Base-by-base conservation (phyloP, 192 early-diverging fungal species). In the Umbelopsis sp. region DNA sequence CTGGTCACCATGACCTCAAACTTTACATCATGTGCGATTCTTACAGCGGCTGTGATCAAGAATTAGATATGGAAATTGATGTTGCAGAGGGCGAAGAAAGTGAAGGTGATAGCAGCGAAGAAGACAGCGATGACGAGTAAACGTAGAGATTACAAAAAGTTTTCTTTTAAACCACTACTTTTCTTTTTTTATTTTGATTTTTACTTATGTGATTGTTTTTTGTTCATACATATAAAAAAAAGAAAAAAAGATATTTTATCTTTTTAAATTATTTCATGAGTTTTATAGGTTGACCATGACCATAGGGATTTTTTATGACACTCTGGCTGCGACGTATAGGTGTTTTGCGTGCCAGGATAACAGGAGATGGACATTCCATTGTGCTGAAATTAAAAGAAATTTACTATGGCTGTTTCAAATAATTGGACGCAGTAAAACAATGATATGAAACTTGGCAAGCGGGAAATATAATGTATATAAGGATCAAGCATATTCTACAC, bases 31-130 rank as follows among this genome's bases (percentile, higher is more conserved):
- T 99, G 93, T 95, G 95, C 66, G 97, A 99, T 70, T 87, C 86
- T 29, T 98, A 96, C 76, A 83, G 91, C 76, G 98, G 98, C 10
- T 96, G 93, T 51, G 97, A 98, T 82, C 96, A 98, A 81, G 98
- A 99, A 78, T 90, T 95, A 71, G 90, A 94, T 77, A 65, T 95
- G 70, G 74, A 84, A 32, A 54, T 94, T 41, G 69, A 80, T 29
- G 90, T 91, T 17, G 83, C 80, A 20, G 83, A 87, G 74, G 84
- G 81, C 5, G 85, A 84, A 21, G 82, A 82, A 6, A 81, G 81
- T 22, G 85, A 85, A 14, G 88, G 88, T 17, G 89, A 83, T 8
- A 78, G 73, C 5, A 72, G 78, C 21, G 85, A 87, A 22, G 81
- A 81, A 26, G 86, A 80, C 0, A 62, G 56, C 20, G 56, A 62